Evolutionary conservation across 805 yeast genomes (phyloP), one percentile per base, ranked within the genome.

Genomic region (Lipomyces yamadae): DNA sequence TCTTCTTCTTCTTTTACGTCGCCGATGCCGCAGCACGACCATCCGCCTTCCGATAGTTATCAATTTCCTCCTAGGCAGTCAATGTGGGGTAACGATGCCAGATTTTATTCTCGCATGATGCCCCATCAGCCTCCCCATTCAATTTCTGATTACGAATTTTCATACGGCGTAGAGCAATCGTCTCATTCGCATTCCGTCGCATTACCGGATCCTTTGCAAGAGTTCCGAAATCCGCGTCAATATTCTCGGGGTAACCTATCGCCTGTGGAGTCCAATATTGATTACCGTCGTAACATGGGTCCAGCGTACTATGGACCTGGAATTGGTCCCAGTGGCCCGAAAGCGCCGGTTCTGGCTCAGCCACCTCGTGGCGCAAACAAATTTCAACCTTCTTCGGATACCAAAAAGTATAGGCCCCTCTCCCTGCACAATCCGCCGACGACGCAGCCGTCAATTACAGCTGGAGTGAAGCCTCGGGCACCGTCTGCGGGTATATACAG

Each of bases 161-260:
- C 56, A 4, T 56, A 58, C 30, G 61, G 57, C 15, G 54, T 42
- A 4, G n/a, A 34, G 18, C 65, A 45, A 30, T 18, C 50, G 6
- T 15, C 48, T 42, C 48, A 42, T 15, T 42, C 48, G 48, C 48
- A 42, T 15, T 15, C 48, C 8, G 45, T 58, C 3, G 52, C 29
- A 59, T 61, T 42, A 58, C 37, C 64, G n/a, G 67, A 64, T 34
- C 58, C 56, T 29, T 30, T 65, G 53, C 68, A 61, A 39, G 68
- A 65, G 35, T 65, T 61, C 45, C 58, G 68, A 15, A 65, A 65
- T 37, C 65, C 68, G 6, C 62, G 68, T 11, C 61, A 53, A 24
- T 37, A 48, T 55, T n/a, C 35, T 15, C 64, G 24, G 55, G 65
- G 61, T 5, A 42, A 50, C 24, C 58, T 65, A 58, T 61, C 65